A percentile compares a stretch with the other conserved stretches of the same genome.
Conservation (phyloP, 148 eudicot genomes). For the Persicaria tinctoria region DNA sequence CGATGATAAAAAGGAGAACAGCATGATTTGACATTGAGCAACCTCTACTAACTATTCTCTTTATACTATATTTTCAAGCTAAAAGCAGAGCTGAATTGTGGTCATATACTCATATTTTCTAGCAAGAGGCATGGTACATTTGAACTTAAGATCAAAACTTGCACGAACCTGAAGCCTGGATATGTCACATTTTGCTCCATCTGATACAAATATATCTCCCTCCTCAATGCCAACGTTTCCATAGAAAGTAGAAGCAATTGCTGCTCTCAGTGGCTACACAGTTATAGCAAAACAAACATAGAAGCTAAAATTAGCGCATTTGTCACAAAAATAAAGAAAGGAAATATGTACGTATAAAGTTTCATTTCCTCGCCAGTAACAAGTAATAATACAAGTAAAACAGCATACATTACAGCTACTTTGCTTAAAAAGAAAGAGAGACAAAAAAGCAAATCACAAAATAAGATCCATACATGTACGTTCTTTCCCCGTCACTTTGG, state of each 20-base stretch:
- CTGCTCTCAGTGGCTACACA: constrained; percentile 60
- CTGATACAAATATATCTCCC: constrained; percentile 86
- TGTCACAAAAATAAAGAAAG: neutral
- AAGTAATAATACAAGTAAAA: neutral
- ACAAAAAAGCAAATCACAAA: neutral
- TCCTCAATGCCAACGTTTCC: constrained; percentile 70
- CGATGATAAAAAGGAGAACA: neutral
- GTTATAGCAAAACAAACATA: neutral
- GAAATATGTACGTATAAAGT: neutral
- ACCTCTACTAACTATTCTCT: neutral
- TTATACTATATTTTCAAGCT: neutral
- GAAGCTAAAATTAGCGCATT: neutral
- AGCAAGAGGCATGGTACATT: neutral
- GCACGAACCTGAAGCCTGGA: constrained; percentile 80
- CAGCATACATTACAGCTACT: neutral
- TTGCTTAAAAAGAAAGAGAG: neutral
- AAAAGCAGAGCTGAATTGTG: neutral
- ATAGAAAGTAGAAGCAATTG: constrained; percentile 71
- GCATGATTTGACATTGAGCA: neutral
- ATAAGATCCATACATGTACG: neutral
- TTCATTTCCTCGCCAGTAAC: neutral
- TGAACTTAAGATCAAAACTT: neutral
- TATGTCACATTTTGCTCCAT: constrained; percentile 96
- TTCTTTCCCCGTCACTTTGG: neutral
- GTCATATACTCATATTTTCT: neutral